Evolutionary conservation across 257 asterid species (phyloP), one percentile per base, ranked within the genome.

Genomic region (Gentiana dahurica): DNA sequence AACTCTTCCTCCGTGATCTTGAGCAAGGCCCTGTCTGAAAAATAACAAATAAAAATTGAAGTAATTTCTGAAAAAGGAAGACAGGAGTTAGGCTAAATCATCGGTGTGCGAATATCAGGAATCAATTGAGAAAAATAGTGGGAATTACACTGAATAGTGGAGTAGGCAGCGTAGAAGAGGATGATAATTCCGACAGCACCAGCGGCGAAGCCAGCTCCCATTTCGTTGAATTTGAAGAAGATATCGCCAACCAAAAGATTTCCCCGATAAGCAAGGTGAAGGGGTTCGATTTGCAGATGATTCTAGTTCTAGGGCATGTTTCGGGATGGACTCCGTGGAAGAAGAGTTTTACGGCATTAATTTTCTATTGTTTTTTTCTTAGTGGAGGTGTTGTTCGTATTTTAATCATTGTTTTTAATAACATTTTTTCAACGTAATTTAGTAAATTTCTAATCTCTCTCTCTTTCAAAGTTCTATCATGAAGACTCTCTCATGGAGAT

Each of bases 1-100:
- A 91, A 91, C 77, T 81, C 71, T 45, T 91, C 96, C 59, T 83
- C 95, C 0, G 94, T 91, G 77, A 91, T 87, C 80, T 91, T 91
- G 58, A 91, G 89, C 83, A 91, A 59, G 41, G 94, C 73, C 74
- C 95, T 77, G 69, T 85, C 98, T 91, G 94, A n/a, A 77, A 71
- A 65, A 33, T 12, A 5, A 57, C 61, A 68, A 15, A 34, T 52
- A 47, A 49, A 51, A 3, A 11, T 10, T 46, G 36, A 53, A 49
- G 48, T 39, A 43, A 66, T 50, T 59, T 6, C 52, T 50, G 34
- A 35, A 45, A 53, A 11, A 11, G 32, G 58, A 13, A 45, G 0
- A 34, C 2, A 45, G 3, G 43, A 34, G 36, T 15, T 8, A 24
- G 13, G 8, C 9, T 41, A 41, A 10, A 41, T 41, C 46, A 41